Base-by-base conservation (phyloP, 2,329 filamentous ascomycete species). In the Neofusicoccum parvum region DNA sequence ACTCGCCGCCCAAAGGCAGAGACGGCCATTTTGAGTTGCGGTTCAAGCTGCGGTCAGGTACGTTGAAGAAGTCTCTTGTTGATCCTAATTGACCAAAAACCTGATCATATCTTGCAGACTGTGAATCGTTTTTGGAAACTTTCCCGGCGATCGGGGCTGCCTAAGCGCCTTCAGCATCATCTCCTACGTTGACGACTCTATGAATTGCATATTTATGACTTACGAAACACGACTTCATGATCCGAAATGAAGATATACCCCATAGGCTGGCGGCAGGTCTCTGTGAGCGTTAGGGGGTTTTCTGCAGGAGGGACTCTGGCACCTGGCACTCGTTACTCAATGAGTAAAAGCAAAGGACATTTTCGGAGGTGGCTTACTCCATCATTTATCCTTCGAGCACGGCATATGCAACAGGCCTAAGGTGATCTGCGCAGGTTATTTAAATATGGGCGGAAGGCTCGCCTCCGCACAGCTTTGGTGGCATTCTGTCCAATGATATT, bases 1-100 rank as follows among this genome's bases (percentile, higher is more conserved):
- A 87, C 70, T 73, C 69, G 15, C 79, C 81, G 11, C 79, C 73
- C n/a, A 51, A 32, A 14, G 54, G 56, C 14, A 50, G 43, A 36
- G 45, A 50, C n/a, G 51, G 65, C 15, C 46, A 23, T 14, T 60
- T 43, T 32, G 65, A 65, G 41, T 36, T 67, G 14, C 36, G 62
- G 1, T 67, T 67, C 58, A 59, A 27, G 32, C 39, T 48, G 41
- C 34, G 39, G n/a, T 20, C 37, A 41, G 65, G 59, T 66, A 79
- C 74, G 56, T 45, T 15, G 12, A 14, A 12, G 6, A 2, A 3
- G 1, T 27, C 32, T n/a, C 3, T 15, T 48, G 11, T 11, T 34
- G 15, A 15, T 39, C 11, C 10, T 56, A n/a, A 17, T 23, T 17
- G 36, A 36, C 27, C 27, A 12, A 17, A 10, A 3, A 12, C 39